These are phyloP conservation scores for Cutaneotrichosporon cyanovorans DNA, from an alignment of 1,284 basidiomycete genomes.

Conservation along the genomic window DNA sequence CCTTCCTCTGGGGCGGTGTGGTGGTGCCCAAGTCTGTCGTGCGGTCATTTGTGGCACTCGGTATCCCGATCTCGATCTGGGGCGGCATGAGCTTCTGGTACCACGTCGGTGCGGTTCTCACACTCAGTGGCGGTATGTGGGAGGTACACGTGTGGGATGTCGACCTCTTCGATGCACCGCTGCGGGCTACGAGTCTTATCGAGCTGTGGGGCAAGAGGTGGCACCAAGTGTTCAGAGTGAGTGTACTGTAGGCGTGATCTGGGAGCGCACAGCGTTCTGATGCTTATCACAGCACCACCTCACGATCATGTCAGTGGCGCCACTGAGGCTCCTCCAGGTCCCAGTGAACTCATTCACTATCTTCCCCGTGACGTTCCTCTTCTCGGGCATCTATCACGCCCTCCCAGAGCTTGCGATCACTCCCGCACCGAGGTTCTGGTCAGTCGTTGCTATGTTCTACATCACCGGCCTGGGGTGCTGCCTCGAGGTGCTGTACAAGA, in stretches of 20 bases:
- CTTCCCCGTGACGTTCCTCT: constrained; percentile 32
- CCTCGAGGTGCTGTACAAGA: constrained; percentile 13
- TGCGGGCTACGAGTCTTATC: constrained; percentile 33
- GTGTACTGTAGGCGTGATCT: too few species aligned
- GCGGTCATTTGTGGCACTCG: too few species aligned
- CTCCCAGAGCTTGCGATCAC: constrained; percentile 33
- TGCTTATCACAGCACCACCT: constrained; percentile 28
- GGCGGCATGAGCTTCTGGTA: too few species aligned
- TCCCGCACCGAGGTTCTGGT: constrained; percentile 28
- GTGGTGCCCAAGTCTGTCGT: too few species aligned
- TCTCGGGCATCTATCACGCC: constrained; percentile 39
- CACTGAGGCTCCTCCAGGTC: constrained; percentile 20
- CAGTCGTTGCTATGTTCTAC: constrained; percentile 33
- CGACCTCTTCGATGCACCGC: constrained; percentile 37
- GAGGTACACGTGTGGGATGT: constrained; percentile 37
- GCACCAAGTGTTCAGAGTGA: constrained; percentile 35
- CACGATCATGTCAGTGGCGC: constrained; percentile 27
- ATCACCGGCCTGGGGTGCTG: constrained; percentile 31
- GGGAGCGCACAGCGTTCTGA: not conserved
- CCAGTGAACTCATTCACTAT: constrained; percentile 20
- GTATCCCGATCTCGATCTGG: too few species aligned
- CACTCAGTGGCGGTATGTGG: constrained; percentile 7
- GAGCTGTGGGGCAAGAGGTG: constrained; percentile 45
- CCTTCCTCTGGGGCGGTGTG: too few species aligned
- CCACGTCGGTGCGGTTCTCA: too few species aligned